These are phyloP conservation scores for Saturnispora bothae DNA, from an alignment of 805 yeast genomes.

Conservation along the genomic window DNA sequence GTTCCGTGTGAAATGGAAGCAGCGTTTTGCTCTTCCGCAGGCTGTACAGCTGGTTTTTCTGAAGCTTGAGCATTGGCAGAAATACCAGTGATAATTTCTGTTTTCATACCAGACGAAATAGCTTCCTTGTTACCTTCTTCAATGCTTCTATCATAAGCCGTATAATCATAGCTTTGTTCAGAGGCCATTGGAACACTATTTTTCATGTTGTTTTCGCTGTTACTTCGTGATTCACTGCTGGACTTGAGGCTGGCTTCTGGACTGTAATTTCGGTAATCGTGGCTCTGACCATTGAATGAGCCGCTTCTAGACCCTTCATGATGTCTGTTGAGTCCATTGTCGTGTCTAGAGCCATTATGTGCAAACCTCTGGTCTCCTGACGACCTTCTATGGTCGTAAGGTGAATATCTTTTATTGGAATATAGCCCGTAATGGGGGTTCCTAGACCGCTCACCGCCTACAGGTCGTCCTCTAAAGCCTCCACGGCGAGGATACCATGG, in stretches of 20 bases:
- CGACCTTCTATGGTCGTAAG: slow-evolving; percentile 2
- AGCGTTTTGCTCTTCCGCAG: no score
- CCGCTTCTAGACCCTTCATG: no score
- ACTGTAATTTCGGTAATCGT: background rate
- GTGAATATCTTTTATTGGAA: background rate
- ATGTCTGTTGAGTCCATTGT: background rate
- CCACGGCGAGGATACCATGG: slow-evolving; percentile 2
- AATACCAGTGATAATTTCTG: no score
- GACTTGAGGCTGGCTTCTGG: background rate
- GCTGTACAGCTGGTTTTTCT: no score
- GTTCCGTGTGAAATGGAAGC: no score
- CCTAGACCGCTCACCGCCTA: background rate
- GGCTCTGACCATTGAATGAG: no score
- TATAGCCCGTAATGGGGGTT: no score
- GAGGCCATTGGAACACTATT: background rate
- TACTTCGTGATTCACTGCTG: background rate
- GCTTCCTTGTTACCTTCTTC: no score
- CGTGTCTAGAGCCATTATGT: background rate
- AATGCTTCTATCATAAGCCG: background rate
- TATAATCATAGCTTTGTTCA: background rate
- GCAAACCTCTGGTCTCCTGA: background rate
- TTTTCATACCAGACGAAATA: no score
- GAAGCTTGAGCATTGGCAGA: no score
- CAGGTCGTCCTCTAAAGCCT: background rate
- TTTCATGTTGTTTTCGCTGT: background rate